Conservation (phyloP, 345 rosid species). For the Eucalyptus coolabah region DNA sequence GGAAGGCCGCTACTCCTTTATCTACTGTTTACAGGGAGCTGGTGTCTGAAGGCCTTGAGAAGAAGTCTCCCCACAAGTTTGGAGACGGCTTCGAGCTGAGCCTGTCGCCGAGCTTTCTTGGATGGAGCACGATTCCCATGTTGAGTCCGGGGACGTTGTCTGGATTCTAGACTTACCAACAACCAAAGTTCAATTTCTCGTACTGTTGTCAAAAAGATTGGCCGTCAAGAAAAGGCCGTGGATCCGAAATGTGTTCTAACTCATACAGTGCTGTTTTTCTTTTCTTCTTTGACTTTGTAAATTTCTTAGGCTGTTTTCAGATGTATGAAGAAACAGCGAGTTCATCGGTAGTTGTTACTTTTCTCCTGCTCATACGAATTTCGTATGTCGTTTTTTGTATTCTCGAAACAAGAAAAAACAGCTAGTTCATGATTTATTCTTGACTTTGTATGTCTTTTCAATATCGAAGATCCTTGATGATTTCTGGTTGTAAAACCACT, state of each 20-base stretch:
- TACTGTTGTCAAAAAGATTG: background rate
- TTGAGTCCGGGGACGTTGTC: conserved; percentile 55
- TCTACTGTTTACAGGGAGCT: conserved; percentile 14
- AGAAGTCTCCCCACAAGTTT: background rate
- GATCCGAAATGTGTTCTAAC: background rate
- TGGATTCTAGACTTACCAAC: conserved; percentile 5
- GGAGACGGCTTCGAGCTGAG: background rate
- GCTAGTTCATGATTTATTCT: background rate
- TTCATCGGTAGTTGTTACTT: background rate
- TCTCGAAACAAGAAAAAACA: background rate
- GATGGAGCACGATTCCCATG: conserved; percentile 41
- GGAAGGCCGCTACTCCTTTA: background rate
- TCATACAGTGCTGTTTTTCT: background rate
- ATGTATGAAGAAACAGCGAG: background rate
- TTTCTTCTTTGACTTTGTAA: background rate
- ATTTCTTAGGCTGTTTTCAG: background rate
- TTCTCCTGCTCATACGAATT: background rate
- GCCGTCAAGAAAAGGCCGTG: background rate
- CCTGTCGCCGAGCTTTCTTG: conserved; percentile 7
- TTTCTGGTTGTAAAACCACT: background rate
- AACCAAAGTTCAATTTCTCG: background rate
- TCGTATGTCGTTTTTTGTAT: background rate
- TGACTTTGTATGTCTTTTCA: background rate
- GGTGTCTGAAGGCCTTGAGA: background rate
- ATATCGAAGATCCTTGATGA: background rate